phyloP scores from a whole-genome alignment of 2,329 filamentous ascomycete genomes.

The Gaeumannomyces tritici region DNA sequence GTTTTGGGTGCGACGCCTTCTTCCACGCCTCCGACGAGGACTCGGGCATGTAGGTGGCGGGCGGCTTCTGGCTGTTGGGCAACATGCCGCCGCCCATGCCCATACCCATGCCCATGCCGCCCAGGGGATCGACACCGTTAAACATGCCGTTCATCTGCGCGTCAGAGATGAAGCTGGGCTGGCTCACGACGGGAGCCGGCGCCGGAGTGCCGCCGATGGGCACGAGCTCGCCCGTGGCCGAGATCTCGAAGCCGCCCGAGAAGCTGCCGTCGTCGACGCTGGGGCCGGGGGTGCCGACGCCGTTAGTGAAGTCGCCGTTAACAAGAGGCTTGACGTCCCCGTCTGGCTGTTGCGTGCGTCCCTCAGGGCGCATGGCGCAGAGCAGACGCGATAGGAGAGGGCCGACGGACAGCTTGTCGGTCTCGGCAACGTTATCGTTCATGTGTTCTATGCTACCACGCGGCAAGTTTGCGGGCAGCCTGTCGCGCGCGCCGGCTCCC shows the following conservation, averaged over 20 bases:
- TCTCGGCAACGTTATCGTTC: slow-evolving; percentile 77
- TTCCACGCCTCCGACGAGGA: slow-evolving; percentile 70
- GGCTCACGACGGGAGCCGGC: neutral
- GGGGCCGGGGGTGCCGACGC: slow-evolving; percentile 29
- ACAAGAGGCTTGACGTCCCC: slow-evolving; percentile 37
- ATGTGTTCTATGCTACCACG: slow-evolving; percentile 81
- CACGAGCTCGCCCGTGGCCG: slow-evolving; percentile 1
- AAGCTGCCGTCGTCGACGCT: slow-evolving; percentile 17
- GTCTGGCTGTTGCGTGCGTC: slow-evolving; percentile 31
- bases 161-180: neutral
- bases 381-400: slow-evolving; percentile 77
- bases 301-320: slow-evolving; percentile 25
- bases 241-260: slow-evolving; percentile 3
- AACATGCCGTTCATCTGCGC: neutral
- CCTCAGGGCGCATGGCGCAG: slow-evolving; percentile 71
- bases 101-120: slow-evolving; percentile 5
- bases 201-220: slow-evolving; percentile 3
- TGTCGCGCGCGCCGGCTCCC: slow-evolving; percentile 44
- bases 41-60: slow-evolving; percentile 73
- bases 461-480: slow-evolving; percentile 68
- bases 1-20: slow-evolving; percentile 61
- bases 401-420: slow-evolving; percentile 79
- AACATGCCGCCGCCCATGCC: slow-evolving; percentile 7
- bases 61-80: slow-evolving; percentile 36
- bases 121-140: neutral